Percentiles rank a stretch among this genome's conserved stretches.
phyloP scores from a whole-genome alignment of 805 yeast genomes.

The Danielia reshetovae region DNA sequence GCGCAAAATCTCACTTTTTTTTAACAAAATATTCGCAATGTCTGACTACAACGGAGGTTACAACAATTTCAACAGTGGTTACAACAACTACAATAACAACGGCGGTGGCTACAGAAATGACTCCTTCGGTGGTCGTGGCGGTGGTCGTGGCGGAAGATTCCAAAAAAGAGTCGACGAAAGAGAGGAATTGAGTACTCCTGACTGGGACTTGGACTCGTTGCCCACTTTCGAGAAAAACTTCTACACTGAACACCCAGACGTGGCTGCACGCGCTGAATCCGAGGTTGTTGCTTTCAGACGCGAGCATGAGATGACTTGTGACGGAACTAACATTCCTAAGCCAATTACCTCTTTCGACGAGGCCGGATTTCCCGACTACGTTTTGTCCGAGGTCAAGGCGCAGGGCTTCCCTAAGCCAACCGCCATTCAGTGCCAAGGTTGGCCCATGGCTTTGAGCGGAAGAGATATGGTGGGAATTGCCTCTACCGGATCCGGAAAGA shows the following conservation, averaged over 20 bases:
- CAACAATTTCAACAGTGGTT: slow-evolving; percentile 33
- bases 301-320: slow-evolving; percentile 78
- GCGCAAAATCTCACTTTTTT: slow-evolving; percentile 3
- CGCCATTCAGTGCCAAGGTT: slow-evolving; percentile 98
- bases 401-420: slow-evolving; percentile 95
- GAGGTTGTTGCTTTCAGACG: slow-evolving; percentile 77
- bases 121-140: slow-evolving; percentile 32
- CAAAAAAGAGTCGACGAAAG: slow-evolving; percentile 36
- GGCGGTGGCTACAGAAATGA: slow-evolving; percentile 18
- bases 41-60: slow-evolving; percentile 19
- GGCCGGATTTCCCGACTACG: slow-evolving; percentile 97
- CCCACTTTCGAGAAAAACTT: slow-evolving; percentile 95
- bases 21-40: slow-evolving; percentile 6
- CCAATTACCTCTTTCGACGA: slow-evolving; percentile 92
- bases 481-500: slow-evolving; percentile 98
- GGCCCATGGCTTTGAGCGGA: slow-evolving; percentile 99
- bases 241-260: slow-evolving; percentile 80
- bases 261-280: slow-evolving; percentile 65
- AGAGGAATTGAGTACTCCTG: slow-evolving; percentile 60
- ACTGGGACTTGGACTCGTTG: slow-evolving; percentile 73
- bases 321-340: slow-evolving; percentile 85
- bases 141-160: slow-evolving; percentile 30
- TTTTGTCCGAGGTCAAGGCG: slow-evolving; percentile 78
- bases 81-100: slow-evolving; percentile 15
- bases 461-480: slow-evolving; percentile 99